Percentiles rank a stretch among this genome's conserved stretches.
Evolutionary conservation across 306 rosid species (phyloP).

Genomic region (Morella rubra): DNA sequence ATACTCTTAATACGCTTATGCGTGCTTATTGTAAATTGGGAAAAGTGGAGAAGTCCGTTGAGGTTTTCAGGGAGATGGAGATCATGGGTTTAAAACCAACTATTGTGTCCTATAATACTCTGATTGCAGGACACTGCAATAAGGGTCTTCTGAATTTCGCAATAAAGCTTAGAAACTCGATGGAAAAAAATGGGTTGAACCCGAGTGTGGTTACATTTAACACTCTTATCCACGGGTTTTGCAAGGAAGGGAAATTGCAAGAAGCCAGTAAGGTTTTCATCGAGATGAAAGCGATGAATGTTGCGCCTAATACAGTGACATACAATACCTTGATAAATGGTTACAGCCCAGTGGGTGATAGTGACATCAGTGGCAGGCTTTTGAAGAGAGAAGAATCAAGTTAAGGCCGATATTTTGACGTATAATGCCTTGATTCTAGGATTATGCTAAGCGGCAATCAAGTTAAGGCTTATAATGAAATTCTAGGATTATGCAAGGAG

Average conservation of each 20-base stretch:
- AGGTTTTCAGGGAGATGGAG: slow-evolving; percentile 56
- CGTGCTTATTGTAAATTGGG: slow-evolving; percentile 64
- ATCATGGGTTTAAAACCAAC: slow-evolving; percentile 66
- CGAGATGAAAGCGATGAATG: slow-evolving; percentile 64
- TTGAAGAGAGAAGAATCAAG: slow-evolving; percentile 63
- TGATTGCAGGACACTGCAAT: slow-evolving; percentile 72
- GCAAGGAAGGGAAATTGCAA: slow-evolving; percentile 61
- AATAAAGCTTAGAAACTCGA: slow-evolving; percentile 50
- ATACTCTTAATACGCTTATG: slow-evolving; percentile 70
- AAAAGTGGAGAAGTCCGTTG: slow-evolving; percentile 52
- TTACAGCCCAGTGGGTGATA: slow-evolving; percentile 53
- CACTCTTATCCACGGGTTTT: slow-evolving; percentile 66
- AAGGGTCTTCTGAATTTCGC: slow-evolving; percentile 66
- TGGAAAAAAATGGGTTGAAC: slow-evolving; percentile 52
- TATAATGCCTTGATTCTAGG: slow-evolving; percentile 84
- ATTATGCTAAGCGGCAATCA: too few relatives aligned
- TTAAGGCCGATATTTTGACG: slow-evolving; percentile 69
- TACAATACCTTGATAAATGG: slow-evolving; percentile 76
- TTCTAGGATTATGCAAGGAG: too few relatives aligned
- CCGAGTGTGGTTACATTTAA: slow-evolving; percentile 67
- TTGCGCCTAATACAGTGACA: slow-evolving; percentile 63
- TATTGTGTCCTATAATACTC: slow-evolving; percentile 57
- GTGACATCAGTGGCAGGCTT: slow-evolving; percentile 59
- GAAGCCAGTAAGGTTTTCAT: slow-evolving; percentile 64
- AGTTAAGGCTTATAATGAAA: too few relatives aligned